Evolutionary conservation across 169 alveolate genomes (phyloP), one percentile per base, ranked within the genome.

Genomic region (Plasmodium blacklocki): DNA sequence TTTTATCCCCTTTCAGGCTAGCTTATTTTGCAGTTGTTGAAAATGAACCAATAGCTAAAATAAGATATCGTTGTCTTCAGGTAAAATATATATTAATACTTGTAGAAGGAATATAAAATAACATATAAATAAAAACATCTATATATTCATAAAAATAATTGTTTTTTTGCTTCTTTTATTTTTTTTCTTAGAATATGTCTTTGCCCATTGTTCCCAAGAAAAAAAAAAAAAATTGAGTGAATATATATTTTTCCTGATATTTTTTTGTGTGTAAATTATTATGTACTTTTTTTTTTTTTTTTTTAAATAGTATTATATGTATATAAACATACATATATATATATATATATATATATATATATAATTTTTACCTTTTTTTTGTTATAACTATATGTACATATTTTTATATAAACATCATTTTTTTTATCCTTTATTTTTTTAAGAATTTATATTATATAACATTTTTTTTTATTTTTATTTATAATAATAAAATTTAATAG

Each of bases 1-100:
- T 39, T 26, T 9, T 15, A 26, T 52, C 14, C 7, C 15, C 49
- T 23, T 52, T 66, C 50, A 89, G 98, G 19, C 74, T 97, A 73
- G 97, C 98, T n/a, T 97, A 95, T 88, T 95, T 97, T 93, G 95
- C 98, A 1, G 93, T 96, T 19, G 98, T 94, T 47, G 98, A 97
- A 93, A 97, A 97, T 73, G 97, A 95, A 59, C 93, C 97, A 70
- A 78, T 94, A 29, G 93, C 96, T 54, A 92, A 98, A 26, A 96
- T 96, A 21, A 91, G 95, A 19, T 96, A 93, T 78, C 93, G 98
- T 29, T 95, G 96, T 83, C 95, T 95, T 19, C 95, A 94, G 93
- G 97, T 95, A 78, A 19, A 18, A 23, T 58, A 39, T 74, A 8
- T 12, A 18, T 39, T 39, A 39, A 39, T 32, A 39, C 9, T 1